Percentiles rank a stretch among this genome's conserved stretches.
Evolutionary conservation across 306 rosid species (phyloP).

Genomic region (Dryas octopetala): DNA sequence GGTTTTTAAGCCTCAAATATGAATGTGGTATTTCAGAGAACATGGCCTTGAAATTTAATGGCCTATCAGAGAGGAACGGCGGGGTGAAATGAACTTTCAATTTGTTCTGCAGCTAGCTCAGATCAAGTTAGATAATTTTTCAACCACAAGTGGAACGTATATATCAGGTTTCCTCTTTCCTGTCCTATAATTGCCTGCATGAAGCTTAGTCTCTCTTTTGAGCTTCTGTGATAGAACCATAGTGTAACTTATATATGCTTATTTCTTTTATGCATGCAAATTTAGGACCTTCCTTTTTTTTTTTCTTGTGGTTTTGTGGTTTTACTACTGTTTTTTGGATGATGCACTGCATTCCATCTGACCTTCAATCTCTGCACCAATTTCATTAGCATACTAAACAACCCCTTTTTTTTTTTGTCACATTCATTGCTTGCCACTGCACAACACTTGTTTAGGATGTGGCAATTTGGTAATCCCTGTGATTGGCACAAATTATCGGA

Average conservation of each 20-base stretch:
- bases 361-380: neutral
- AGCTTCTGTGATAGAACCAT: neutral
- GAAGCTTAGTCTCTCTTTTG: neutral
- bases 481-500: neutral
- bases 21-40: neutral
- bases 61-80: neutral
- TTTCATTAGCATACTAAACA: neutral
- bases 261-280: neutral
- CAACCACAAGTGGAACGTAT: neutral
- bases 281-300: neutral
- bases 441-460: neutral
- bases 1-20: neutral
- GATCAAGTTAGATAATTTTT: slow-evolving; percentile 10
- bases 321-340: neutral
- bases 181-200: neutral
- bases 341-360: neutral
- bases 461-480: neutral
- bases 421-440: slow-evolving; percentile 4
- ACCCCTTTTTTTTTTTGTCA: neutral
- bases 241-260: neutral
- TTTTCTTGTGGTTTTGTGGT: neutral
- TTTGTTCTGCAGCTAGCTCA: slow-evolving; percentile 3
- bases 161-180: slow-evolving; percentile 12
- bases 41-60: neutral
- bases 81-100: neutral